These are phyloP conservation scores for Austroboletus novae-zelandiae DNA, from an alignment of 1,284 basidiomycete species.

Conservation along the genomic window DNA sequence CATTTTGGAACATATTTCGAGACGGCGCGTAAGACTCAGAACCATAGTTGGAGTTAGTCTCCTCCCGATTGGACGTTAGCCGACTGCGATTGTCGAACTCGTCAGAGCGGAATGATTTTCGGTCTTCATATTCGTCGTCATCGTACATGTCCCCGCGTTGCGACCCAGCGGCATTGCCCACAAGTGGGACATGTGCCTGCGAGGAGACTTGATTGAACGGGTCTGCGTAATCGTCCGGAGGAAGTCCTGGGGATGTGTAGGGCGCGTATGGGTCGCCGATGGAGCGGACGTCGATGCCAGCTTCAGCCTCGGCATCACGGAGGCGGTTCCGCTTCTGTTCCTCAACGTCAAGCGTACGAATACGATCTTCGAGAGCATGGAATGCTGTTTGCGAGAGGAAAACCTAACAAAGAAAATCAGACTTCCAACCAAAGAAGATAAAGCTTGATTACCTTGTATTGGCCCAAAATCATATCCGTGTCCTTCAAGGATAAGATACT, in stretches of 20 bases:
- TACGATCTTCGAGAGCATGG: constrained; percentile 85
- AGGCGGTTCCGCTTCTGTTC: constrained; percentile 77
- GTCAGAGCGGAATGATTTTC: constrained; percentile 71
- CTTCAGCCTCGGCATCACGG: constrained; percentile 72
- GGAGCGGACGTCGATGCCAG: constrained; percentile 67
- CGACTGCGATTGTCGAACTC: constrained; percentile 75
- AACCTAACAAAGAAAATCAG: constrained; percentile 50
- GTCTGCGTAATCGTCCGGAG: constrained; percentile 46
- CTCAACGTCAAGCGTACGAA: constrained; percentile 81
- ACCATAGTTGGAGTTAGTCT: constrained; percentile 75
- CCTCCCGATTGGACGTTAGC: constrained; percentile 73
- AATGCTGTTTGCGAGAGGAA: constrained; percentile 89
- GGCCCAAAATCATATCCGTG: constrained; percentile 76
- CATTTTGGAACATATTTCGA: constrained; percentile 89
- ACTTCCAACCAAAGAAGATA: no score
- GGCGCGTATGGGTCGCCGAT: constrained; percentile 78
- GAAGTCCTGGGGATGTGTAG: constrained; percentile 53
- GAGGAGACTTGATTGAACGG: constrained; percentile 46
- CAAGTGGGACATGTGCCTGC: constrained; percentile 67
- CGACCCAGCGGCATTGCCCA: constrained; percentile 76
- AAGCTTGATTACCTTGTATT: constrained; percentile 59
- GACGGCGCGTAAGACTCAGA: constrained; percentile 92
- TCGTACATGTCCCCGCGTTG: constrained; percentile 68
- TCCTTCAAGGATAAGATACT: constrained; percentile 68
- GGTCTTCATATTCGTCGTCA: constrained; percentile 73